These are phyloP conservation scores for Remersonia thermophila DNA, from an alignment of 2,329 filamentous ascomycete species.

Conservation along the genomic window DNA sequence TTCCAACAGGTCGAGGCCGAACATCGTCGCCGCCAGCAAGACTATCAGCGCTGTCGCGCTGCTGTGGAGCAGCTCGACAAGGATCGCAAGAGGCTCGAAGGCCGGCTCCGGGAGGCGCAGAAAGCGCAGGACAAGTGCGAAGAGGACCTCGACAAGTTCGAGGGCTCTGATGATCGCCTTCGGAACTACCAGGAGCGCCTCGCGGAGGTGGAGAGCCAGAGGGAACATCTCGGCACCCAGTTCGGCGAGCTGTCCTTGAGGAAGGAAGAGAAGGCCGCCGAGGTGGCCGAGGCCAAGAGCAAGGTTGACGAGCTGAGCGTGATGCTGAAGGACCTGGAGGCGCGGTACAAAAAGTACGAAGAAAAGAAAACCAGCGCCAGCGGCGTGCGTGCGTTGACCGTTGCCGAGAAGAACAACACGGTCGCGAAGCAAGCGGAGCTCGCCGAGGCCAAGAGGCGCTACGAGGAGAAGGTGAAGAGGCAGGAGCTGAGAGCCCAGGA, in stretches of 20 bases:
- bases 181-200: constrained; percentile 43
- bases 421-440: constrained; percentile 4
- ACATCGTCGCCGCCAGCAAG: constrained; percentile 34
- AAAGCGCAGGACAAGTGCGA: constrained; percentile 41
- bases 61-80: constrained; percentile 28
- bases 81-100: constrained; percentile 30
- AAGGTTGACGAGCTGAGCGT: constrained; percentile 23
- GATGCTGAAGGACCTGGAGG: constrained; percentile 27
- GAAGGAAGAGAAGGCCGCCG: constrained; percentile 35
- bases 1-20: constrained; percentile 38
- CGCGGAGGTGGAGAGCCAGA: constrained; percentile 22
- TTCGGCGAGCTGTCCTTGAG: constrained; percentile 39
- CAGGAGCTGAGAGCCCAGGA: constrained; percentile 37
- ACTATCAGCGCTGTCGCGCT: constrained; percentile 35
- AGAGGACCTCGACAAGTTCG: constrained; percentile 51
- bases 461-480: constrained; percentile 35
- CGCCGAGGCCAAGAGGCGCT: constrained; percentile 27
- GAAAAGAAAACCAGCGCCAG: constrained; percentile 37
- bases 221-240: constrained; percentile 39
- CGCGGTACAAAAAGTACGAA: constrained; percentile 42
- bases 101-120: constrained; percentile 43
- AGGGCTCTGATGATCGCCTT: constrained; percentile 55
- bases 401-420: constrained; percentile 33
- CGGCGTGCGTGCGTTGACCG: constrained; percentile 37
- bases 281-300: constrained; percentile 28